A percentile compares a stretch with the other conserved stretches of the same genome.
These are phyloP conservation scores for Acorus calamus DNA, from an alignment of 106 monocot genomes.

Conservation along the genomic window DNA sequence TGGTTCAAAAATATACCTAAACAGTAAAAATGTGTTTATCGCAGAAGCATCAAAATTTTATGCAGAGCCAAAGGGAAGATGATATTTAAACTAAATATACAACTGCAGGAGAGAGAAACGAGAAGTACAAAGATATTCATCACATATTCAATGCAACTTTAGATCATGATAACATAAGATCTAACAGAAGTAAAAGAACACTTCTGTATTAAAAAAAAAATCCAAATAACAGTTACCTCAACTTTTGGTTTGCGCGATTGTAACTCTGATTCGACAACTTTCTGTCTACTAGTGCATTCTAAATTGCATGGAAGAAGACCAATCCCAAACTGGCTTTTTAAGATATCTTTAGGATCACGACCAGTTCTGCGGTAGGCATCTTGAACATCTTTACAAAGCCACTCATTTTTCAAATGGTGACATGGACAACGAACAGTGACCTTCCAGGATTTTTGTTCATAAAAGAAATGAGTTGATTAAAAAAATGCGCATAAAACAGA, in stretches of 20 bases:
- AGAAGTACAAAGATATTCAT: too few relatives aligned
- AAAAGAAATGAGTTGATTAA: neutral
- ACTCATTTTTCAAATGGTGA: constrained; percentile 58
- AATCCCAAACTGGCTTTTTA: constrained; percentile 60
- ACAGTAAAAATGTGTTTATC: too few relatives aligned
- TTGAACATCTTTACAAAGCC: constrained; percentile 58
- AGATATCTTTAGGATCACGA: constrained; percentile 58
- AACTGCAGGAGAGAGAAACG: too few relatives aligned
- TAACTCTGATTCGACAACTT: constrained; percentile 50
- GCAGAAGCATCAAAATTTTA: too few relatives aligned
- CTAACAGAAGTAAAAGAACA: neutral
- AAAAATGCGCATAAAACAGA: too few relatives aligned
- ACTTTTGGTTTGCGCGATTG: constrained; percentile 44
- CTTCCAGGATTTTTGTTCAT: constrained; percentile 22
- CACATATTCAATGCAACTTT: too few relatives aligned
- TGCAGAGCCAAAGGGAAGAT: too few relatives aligned
- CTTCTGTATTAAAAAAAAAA: neutral
- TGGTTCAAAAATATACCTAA: too few relatives aligned
- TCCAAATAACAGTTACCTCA: constrained; percentile 26
- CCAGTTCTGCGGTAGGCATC: constrained; percentile 34
- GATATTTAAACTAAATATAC: too few relatives aligned
- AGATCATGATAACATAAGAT: neutral
- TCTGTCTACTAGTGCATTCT: constrained; percentile 53
- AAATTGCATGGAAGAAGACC: constrained; percentile 67
- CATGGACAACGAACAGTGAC: constrained; percentile 75